phyloP scores from a whole-genome alignment of 2,329 filamentous ascomycete genomes.

The Fusarium cicatricum region DNA sequence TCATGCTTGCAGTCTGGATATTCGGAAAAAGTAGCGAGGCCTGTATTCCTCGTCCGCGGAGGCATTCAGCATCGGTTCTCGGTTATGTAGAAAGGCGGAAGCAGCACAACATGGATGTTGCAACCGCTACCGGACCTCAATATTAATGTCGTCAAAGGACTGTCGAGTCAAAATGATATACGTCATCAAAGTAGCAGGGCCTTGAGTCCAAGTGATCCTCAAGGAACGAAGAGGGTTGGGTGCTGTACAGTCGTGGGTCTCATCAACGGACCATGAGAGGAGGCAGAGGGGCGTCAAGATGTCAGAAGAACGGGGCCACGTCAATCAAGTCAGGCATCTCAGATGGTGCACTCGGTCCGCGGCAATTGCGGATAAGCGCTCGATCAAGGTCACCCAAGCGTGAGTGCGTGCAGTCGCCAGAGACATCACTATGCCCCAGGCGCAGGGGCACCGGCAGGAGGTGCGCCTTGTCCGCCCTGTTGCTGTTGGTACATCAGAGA shows the following conservation, averaged over 20 bases:
- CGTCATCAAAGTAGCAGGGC: constrained; percentile 40
- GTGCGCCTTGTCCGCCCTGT: constrained; percentile 49
- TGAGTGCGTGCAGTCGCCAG: constrained; percentile 35
- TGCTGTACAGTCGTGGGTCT: constrained; percentile 47
- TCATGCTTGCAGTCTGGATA: constrained; percentile 22
- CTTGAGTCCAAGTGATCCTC: constrained; percentile 38
- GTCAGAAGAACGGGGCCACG: constrained; percentile 41
- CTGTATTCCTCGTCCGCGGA: constrained; percentile 18
- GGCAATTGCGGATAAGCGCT: constrained; percentile 38
- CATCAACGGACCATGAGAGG: constrained; percentile 41
- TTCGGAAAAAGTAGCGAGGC: constrained; percentile 11
- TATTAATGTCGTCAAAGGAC: constrained; percentile 39
- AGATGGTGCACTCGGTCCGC: constrained; percentile 37
- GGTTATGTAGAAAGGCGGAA: constrained; percentile 28
- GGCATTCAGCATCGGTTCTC: constrained; percentile 32
- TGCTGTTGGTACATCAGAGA: constrained; percentile 61
- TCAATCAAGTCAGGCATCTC: constrained; percentile 48
- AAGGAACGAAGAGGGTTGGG: constrained; percentile 34
- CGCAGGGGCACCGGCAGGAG: constrained; percentile 47
- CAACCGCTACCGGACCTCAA: constrained; percentile 29
- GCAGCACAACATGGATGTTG: constrained; percentile 35
- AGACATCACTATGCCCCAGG: constrained; percentile 50
- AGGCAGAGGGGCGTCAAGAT: constrained; percentile 26
- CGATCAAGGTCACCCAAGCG: constrained; percentile 48
- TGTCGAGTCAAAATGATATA: constrained; percentile 42